A percentile compares a stretch with the other conserved stretches of the same genome.
Conservation (phyloP, 1,284 basidiomycete species). For the Inonotus obliquus region DNA sequence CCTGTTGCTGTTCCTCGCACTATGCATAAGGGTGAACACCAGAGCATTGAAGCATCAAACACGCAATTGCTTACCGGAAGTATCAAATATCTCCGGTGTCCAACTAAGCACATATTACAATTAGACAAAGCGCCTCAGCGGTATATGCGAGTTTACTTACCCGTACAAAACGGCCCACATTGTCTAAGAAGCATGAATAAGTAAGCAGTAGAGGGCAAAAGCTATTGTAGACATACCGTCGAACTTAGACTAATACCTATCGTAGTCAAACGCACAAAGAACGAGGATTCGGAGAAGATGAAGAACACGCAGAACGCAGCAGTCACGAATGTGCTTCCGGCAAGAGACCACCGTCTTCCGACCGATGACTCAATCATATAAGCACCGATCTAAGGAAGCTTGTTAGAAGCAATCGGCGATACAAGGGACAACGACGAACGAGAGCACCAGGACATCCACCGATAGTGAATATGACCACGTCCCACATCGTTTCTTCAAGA, state of each 20-base stretch:
- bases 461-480: conserved; percentile 77
- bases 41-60: background rate
- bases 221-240: conserved; percentile 47
- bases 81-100: conserved; percentile 89
- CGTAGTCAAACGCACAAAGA: conserved; percentile 70
- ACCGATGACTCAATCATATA: conserved; percentile 79
- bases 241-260: conserved; percentile 79
- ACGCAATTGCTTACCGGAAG: conserved; percentile 50
- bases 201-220: background rate
- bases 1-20: conserved; percentile 91
- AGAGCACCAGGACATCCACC: conserved; percentile 87
- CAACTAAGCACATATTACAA: conserved; percentile 43
- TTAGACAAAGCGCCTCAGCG: background rate
- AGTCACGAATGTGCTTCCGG: conserved; percentile 78
- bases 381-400: conserved; percentile 67
- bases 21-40: conserved; percentile 21
- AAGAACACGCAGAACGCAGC: conserved; percentile 77
- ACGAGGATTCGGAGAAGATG: conserved; percentile 53
- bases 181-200: conserved; percentile 38
- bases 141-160: conserved; percentile 30
- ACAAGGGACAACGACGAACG: conserved; percentile 39
- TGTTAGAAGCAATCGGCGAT: conserved; percentile 9
- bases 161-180: conserved; percentile 92
- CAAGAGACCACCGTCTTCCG: conserved; percentile 77
- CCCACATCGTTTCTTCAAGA: conserved; percentile 69